Percentiles rank a stretch among this genome's conserved stretches.
These are phyloP conservation scores for Fusarium sp. DNA, from an alignment of 2,329 filamentous ascomycete genomes.

Conservation along the genomic window DNA sequence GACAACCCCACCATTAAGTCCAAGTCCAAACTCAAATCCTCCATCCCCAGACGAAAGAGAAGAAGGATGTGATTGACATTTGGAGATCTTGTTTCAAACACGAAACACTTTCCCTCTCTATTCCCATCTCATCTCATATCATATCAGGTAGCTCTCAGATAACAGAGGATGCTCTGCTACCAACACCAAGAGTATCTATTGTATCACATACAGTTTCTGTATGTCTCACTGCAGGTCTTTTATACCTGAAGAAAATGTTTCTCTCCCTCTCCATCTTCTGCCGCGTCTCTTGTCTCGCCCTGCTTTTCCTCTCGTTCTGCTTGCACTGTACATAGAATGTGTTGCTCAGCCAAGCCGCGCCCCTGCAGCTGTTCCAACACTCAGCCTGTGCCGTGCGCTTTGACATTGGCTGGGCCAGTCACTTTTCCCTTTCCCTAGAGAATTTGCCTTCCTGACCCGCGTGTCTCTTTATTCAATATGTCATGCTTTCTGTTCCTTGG, in stretches of 20 bases:
- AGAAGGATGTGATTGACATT: background rate
- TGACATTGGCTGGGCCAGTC: conserved; percentile 18
- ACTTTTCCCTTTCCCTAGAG: background rate
- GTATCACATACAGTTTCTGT: background rate
- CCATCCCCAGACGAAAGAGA: background rate
- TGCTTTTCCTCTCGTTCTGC: background rate
- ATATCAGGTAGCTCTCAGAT: background rate
- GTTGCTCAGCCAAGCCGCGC: conserved; percentile 11
- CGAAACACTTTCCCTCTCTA: background rate
- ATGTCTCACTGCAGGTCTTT: conserved; percentile 23
- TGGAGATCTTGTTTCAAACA: background rate
- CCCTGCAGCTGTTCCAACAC: conserved; percentile 26
- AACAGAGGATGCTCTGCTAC: background rate
- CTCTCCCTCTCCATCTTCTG: background rate
- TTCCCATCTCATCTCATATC: background rate
- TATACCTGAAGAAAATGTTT: conserved; percentile 4
- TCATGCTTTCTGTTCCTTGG: background rate
- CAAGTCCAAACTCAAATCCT: background rate
- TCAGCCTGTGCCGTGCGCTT: conserved; percentile 36
- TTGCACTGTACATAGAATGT: background rate
- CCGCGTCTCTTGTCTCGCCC: background rate
- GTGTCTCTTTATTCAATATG: background rate
- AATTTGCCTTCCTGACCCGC: background rate
- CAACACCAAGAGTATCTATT: background rate
- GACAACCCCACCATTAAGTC: conserved; percentile 12